A percentile compares a stretch with the other conserved stretches of the same genome.
These are phyloP conservation scores for Tetracentron sinense DNA, from an alignment of 164 flowering plant genomes.

Conservation along the genomic window DNA sequence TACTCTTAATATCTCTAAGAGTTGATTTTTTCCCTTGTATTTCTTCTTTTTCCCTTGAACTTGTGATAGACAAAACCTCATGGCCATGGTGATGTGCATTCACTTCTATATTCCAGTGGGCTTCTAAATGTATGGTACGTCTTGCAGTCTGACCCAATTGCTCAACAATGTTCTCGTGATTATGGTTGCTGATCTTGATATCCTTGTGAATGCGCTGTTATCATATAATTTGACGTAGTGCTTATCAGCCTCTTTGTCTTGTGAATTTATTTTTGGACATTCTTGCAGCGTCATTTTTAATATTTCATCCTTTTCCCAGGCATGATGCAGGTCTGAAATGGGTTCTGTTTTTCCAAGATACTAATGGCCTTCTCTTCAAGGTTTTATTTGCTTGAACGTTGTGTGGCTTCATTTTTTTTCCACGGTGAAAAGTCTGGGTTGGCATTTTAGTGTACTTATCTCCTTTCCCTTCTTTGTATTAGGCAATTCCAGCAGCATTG, in stretches of 20 bases:
- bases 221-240: too few species aligned
- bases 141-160: not conserved
- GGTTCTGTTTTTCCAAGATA: conserved; percentile 98
- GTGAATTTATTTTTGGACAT: too few species aligned
- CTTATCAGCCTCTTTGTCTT: not conserved
- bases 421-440: conserved; percentile 5
- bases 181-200: not conserved
- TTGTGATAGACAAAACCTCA: conserved; percentile 88
- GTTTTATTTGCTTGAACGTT: conserved; percentile 28
- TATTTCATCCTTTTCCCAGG: conserved; percentile 59
- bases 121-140: conserved; percentile 71
- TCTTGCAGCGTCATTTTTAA: not conserved
- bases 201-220: not conserved
- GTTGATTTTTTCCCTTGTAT: conserved; percentile 1
- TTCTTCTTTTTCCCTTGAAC: conserved; percentile 1
- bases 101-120: conserved; percentile 89
- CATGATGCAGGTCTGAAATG: conserved; percentile 77
- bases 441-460: conserved; percentile 3
- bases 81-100: conserved; percentile 99
- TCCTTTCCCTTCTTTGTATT: conserved; percentile 12
- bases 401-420: not conserved
- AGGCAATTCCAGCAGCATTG: conserved; percentile 95
- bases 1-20: not conserved
- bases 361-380: conserved; percentile 96
- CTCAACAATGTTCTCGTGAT: not conserved